Base-by-base conservation (phyloP, 176 grass and related monocot genomes). In the Triticum aestivum region DNA sequence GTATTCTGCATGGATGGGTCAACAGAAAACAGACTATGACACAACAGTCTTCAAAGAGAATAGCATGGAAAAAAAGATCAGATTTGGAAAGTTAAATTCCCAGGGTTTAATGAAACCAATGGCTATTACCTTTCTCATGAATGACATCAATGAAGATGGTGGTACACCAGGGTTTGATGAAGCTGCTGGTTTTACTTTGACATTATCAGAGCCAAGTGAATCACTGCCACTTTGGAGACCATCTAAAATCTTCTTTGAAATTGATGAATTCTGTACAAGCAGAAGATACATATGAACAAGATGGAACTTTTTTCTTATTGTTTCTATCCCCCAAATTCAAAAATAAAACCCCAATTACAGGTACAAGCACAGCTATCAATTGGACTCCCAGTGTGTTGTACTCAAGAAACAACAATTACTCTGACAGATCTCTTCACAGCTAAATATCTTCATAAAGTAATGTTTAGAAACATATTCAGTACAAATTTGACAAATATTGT, bases 61-160 rank as follows among this genome's bases (percentile, higher is more conserved):
- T 44, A 58, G 42, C 23, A 34, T 27, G 5, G 51, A 17, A 67
- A 87, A 67, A 87, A 4, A 47, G 17, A 6, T 61, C 1, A 49
- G 34, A 76, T 18, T 29, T 18, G 4, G n/a, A 79, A n/a, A 87
- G 59, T 51, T 14, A 24, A 83, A 65, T 9, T 63, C 30, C 42
- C 64, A 69, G 51, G 51, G 51, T 54, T 13, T 11, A 33, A 69
- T 51, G 35, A 78, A 89, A 5, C 30, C 67, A 87, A 79, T 21
- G 5, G 10, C 21, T 75, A 79, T 30, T 84, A 99, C 97, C 97
- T 94, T 99, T 83, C 92, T 92, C 34, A 96, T 68, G 83, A 99
- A 96, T 6, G 97, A 38, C 89, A 93, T 93, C 68, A 99, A 79
- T 76, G 97, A 99, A 77, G 97, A 96, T 88, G 97, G 97, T 73